phyloP scores from a whole-genome alignment of 371 early-diverging fungal species.

The Apophysomyces trapeziformis region DNA sequence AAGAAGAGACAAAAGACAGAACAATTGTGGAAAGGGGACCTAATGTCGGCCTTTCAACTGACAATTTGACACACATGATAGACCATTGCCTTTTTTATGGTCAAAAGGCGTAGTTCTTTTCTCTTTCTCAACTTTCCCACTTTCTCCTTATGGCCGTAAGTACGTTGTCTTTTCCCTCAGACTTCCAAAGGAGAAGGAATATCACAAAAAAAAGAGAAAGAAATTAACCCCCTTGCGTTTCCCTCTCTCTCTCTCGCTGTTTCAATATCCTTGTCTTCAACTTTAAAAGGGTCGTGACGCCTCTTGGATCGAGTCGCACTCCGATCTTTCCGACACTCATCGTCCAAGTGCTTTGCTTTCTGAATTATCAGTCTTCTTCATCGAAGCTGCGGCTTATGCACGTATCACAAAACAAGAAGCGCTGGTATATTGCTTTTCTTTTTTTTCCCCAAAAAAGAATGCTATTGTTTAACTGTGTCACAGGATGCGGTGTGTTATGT shows the following conservation, averaged over 20 bases:
- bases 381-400: constrained; percentile 29
- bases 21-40: constrained; percentile 7
- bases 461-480: background rate
- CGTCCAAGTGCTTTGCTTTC: constrained; percentile 18
- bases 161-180: background rate
- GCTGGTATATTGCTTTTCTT: constrained; percentile 20
- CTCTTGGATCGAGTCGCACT: constrained; percentile 20
- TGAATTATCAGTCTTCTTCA: constrained; percentile 18
- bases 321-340: constrained; percentile 12
- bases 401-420: constrained; percentile 36
- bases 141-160: constrained; percentile 5
- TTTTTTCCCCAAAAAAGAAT: background rate
- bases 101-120: background rate
- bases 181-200: no score
- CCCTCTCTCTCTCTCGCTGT: background rate
- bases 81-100: constrained; percentile 10
- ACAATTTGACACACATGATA: constrained; percentile 11
- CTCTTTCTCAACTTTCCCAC: constrained; percentile 7
- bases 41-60: constrained; percentile 10
- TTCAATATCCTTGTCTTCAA: background rate
- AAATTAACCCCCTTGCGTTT: background rate
- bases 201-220: background rate
- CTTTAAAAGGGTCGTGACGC: constrained; percentile 1
- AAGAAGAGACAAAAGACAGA: constrained; percentile 8
- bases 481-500: constrained; percentile 34